These are phyloP conservation scores for Flaveria brownii DNA, from an alignment of 129 eudicot species.

Conservation along the genomic window DNA sequence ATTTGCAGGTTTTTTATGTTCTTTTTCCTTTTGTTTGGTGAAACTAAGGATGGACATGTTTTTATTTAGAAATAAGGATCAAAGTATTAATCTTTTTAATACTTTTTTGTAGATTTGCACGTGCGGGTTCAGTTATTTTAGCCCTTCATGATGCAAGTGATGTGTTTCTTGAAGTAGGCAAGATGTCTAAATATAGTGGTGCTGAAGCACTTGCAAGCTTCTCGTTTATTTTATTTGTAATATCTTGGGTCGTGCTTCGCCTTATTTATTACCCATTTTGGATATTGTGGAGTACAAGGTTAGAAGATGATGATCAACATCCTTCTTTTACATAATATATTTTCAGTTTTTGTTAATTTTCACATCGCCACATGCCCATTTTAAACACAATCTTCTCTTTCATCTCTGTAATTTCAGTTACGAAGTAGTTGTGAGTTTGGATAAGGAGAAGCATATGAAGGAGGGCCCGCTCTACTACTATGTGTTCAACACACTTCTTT, in stretches of 20 bases:
- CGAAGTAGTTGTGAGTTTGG: conserved; percentile 68
- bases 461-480: conserved; percentile 89
- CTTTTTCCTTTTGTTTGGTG: background rate
- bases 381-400: background rate
- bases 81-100: background rate
- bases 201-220: conserved; percentile 85
- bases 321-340: background rate
- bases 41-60: background rate
- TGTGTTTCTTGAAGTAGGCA: conserved; percentile 89
- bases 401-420: conserved; percentile 48
- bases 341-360: conserved; percentile 24
- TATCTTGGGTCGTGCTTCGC: conserved; percentile 91
- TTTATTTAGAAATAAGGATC: background rate
- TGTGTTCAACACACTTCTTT: conserved; percentile 82
- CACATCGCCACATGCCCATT: background rate
- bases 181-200: conserved; percentile 92
- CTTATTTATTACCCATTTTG: conserved; percentile 89
- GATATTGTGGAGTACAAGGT: conserved; percentile 99
- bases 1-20: conserved; percentile 54
- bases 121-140: conserved; percentile 81
- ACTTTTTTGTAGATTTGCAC: conserved; percentile 65
- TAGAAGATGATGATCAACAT: conserved; percentile 10
- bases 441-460: conserved; percentile 67
- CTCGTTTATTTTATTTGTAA: conserved; percentile 74
- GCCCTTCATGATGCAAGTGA: conserved; percentile 98